Evolutionary conservation across 2,329 filamentous ascomycete species (phyloP).

Genomic region (Geosmithia morbida): DNA sequence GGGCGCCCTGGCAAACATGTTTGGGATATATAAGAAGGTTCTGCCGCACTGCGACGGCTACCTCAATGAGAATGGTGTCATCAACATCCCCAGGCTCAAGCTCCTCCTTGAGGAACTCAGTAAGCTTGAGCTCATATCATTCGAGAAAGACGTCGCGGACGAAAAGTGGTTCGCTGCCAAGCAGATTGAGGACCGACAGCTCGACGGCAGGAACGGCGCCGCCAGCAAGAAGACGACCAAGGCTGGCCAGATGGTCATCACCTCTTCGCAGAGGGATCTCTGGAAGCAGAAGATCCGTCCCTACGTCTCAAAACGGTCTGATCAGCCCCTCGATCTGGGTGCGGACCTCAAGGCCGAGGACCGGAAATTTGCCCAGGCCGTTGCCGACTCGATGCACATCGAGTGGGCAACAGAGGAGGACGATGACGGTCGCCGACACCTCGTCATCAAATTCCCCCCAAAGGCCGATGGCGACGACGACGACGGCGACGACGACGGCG

Average conservation of each 20-base stretch:
- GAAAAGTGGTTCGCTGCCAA: conserved; percentile 88
- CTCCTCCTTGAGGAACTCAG: conserved; percentile 71
- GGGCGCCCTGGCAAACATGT: conserved; percentile 92
- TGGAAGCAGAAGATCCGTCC: conserved; percentile 70
- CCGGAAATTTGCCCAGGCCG: conserved; percentile 82
- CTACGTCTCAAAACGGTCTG: conserved; percentile 58
- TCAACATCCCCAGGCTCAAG: conserved; percentile 70
- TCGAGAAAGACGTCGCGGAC: conserved; percentile 80
- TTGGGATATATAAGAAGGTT: conserved; percentile 85
- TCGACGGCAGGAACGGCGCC: conserved; percentile 41
- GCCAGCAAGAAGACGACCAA: conserved; percentile 29
- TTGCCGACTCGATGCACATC: conserved; percentile 50
- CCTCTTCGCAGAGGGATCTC: conserved; percentile 65
- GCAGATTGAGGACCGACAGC: conserved; percentile 42
- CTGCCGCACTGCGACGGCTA: conserved; percentile 82
- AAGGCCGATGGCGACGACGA: conserved; percentile 40
- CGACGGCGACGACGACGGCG: conserved; percentile 37
- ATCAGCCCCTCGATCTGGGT: conserved; percentile 58
- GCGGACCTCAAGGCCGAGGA: conserved; percentile 63
- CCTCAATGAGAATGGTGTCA: conserved; percentile 88
- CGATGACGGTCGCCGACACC: conserved; percentile 36
- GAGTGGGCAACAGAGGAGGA: conserved; percentile 44
- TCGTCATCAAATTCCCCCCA: conserved; percentile 34
- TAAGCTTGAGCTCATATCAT: conserved; percentile 82
- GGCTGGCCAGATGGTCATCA: conserved; percentile 54